Evolutionary conservation across 192 early-diverging fungal species (phyloP), one percentile per base, ranked within the genome.

Genomic region (Podila verticillata): DNA sequence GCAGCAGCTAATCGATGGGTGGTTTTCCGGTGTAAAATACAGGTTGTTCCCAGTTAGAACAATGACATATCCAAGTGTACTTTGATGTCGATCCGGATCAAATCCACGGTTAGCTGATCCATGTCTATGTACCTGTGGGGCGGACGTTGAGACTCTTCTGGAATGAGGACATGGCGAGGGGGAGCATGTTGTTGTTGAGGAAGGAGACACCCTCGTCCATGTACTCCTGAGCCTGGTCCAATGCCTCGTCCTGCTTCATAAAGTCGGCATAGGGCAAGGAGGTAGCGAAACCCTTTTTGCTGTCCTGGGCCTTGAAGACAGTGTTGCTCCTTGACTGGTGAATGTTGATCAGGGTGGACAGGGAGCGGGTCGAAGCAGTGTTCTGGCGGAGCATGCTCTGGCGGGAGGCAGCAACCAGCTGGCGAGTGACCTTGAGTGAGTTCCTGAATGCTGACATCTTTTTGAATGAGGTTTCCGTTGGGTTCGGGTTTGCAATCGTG

Each of bases 111-210:
- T 0, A 39, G 8, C 36, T 12, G 8, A 12, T 8, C 8, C 12
- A 12, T 39, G 36, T 39, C 7, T 39, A 44, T 44, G 15, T 70
- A 78, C 75, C 75, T 58, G 77, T 80, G 22, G 77, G 77, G n/a
- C 66, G 69, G 10, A 31, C 77, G 47, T 80, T 80, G n/a, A 80
- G 65, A 47, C 77, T 80, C 66, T 65, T 72, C 34, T 80, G 77
- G 70, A 80, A 80, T 2, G 70, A 80, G 31, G 69, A 72, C 77
- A 80, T 80, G 35, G 77, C 77, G 35, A 80, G 26, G 17, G 77
- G 77, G 24, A 80, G 17, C 77, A 80, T 80, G 12, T 72, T 63
- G 48, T 80, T 80, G 54, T 48, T 68, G 39, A 61, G 61, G 60
- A 80, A 80, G 8, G 69, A 67, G 19, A 72, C 70, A 13, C 77